Evolutionary conservation across 257 asterid genomes (phyloP), one percentile per base, ranked within the genome.

Genomic region (Catharanthus roseus): DNA sequence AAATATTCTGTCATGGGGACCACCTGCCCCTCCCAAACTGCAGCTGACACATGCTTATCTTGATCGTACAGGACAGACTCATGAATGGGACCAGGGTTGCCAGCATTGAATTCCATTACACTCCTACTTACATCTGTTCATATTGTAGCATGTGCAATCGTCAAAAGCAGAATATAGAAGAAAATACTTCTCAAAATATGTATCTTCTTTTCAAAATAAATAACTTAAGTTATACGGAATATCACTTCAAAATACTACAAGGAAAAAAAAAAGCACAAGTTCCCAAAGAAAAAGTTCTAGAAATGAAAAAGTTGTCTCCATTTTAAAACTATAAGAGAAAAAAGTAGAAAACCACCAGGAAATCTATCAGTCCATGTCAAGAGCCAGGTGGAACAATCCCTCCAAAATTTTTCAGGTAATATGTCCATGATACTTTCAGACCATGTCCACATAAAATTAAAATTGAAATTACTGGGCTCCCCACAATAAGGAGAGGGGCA

Each of bases 11-110:
- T 38, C 68, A 36, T 4, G 50, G 58, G 33, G 65, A 78, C 67
- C 79, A 95, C 97, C 99, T 91, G 96, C 64, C 97, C 97, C 79
- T 87, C 97, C 97, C 97, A 95, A 81, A 91, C 84, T 28, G 97
- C 92, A 45, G 96, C 79, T 26, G 99, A 91, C 53, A 91, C 96
- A 72, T 91, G 97, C 85, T 91, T 95, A 80, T 91, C 99, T 85
- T 95, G 99, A 79, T 95, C 97, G 65, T 95, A 87, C 42, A 95
- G 76, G 76, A 95, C 72, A 60, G 86, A 86, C 73, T 91, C 93
- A 73, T 95, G 92, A 74, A 85, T 31, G 23, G 99, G 99, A 70
- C 97, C 96, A 67, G 99, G 97, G 70, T 80, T 91, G 75, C 90
- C 82, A 39, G 87, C 83, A 75, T 81, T 78, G 45, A 72, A 82